These are phyloP conservation scores for Malassezia yamatoensis DNA, from an alignment of 1,284 basidiomycete genomes.

Conservation along the genomic window DNA sequence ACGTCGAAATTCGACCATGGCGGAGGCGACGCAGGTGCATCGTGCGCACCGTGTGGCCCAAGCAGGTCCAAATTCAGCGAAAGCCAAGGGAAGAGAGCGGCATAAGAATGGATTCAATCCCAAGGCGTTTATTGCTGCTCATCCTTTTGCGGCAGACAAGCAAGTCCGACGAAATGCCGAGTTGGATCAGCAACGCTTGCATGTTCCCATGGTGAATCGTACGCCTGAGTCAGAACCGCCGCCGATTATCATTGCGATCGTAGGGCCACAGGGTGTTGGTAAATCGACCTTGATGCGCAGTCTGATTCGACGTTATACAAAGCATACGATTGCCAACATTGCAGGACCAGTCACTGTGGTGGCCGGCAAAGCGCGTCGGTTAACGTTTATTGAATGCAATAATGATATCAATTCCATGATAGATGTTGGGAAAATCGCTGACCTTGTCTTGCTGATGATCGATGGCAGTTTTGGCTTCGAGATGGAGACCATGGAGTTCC, in stretches of 20 bases:
- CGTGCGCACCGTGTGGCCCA: conserved; percentile 37
- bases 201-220: conserved; percentile 89
- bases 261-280: conserved; percentile 89
- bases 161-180: conserved; percentile 85
- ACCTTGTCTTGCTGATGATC: conserved; percentile 90
- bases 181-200: conserved; percentile 81
- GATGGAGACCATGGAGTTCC: conserved; percentile 99
- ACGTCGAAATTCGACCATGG: conserved; percentile 20
- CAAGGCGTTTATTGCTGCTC: conserved; percentile 78
- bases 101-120: conserved; percentile 64
- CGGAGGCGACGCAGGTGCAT: conserved; percentile 37
- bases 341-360: conserved; percentile 95
- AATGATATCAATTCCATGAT: conserved; percentile 98
- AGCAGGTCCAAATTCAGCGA: conserved; percentile 36
- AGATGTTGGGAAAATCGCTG: conserved; percentile 91
- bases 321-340: conserved; percentile 79
- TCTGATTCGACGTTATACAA: conserved; percentile 82
- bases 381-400: conserved; percentile 95
- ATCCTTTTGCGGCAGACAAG: conserved; percentile 53
- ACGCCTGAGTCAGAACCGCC: conserved; percentile 77
- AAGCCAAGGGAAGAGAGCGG: conserved; percentile 23
- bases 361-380: conserved; percentile 71
- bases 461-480: conserved; percentile 97
- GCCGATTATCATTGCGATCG: conserved; percentile 89
- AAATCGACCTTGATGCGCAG: conserved; percentile 90